Conservation (phyloP, 345 rosid species). For the Jatropha curcas region DNA sequence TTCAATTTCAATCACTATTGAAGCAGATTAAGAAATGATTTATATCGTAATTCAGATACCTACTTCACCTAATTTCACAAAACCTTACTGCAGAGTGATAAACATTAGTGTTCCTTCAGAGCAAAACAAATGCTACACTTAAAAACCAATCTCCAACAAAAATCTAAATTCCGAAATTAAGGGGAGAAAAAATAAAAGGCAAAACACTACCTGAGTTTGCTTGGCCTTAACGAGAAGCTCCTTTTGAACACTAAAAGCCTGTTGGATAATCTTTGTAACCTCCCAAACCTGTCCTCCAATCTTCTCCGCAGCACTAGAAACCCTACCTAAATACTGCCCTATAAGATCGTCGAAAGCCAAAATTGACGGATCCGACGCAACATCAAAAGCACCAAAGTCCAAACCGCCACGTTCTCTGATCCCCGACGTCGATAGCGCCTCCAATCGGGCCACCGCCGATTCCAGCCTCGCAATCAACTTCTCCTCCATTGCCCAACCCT, state of each 20-base stretch:
- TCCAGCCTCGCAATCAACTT: slow-evolving; percentile 72
- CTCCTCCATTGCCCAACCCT: slow-evolving; percentile 58
- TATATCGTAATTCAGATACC: background rate
- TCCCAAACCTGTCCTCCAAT: slow-evolving; percentile 88
- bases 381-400: slow-evolving; percentile 12
- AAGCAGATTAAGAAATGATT: too few relatives aligned
- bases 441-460: slow-evolving; percentile 76
- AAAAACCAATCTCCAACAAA: background rate
- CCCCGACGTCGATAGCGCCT: slow-evolving; percentile 47
- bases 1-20: too few relatives aligned
- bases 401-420: slow-evolving; percentile 26
- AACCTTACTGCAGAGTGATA: background rate
- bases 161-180: background rate
- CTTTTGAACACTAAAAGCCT: slow-evolving; percentile 66
- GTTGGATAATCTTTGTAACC: slow-evolving; percentile 58
- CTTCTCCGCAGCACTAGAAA: slow-evolving; percentile 67
- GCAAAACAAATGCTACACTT: background rate
- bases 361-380: slow-evolving; percentile 62
- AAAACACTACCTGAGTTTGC: slow-evolving; percentile 56
- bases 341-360: slow-evolving; percentile 74
- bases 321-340: slow-evolving; percentile 54
- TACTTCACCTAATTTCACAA: background rate
- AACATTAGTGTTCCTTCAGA: background rate
- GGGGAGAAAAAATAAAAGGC: background rate
- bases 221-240: slow-evolving; percentile 67